Conservation (phyloP, 768 basidiomycete species). For the Phylloporus scabripes region DNA sequence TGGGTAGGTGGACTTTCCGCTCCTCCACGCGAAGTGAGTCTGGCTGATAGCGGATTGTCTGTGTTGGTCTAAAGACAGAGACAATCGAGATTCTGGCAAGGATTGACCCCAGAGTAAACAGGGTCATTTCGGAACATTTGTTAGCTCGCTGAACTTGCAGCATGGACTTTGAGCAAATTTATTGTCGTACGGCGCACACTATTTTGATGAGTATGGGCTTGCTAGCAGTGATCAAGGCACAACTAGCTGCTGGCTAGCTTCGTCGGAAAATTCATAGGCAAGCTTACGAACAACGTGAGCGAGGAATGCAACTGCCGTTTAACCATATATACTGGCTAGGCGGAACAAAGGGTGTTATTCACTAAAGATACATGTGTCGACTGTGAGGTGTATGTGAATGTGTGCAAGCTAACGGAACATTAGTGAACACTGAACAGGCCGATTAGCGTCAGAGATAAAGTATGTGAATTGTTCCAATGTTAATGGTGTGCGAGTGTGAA, state of each 20-base stretch:
- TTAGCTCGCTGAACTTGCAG: slow-evolving; percentile 7
- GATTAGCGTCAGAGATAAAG: slow-evolving; percentile 11
- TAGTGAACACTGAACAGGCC: slow-evolving; percentile 2
- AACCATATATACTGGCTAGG: slow-evolving; percentile 2
- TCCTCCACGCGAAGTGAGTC: neutral
- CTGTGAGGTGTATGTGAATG: slow-evolving; percentile 2
- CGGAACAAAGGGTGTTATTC: slow-evolving; percentile 1
- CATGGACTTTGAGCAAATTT: neutral
- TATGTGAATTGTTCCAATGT: slow-evolving; percentile 5
- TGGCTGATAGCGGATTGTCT: neutral
- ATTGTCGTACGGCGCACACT: neutral
- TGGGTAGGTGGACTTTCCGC: slow-evolving; percentile 27
- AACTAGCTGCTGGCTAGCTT: no score
- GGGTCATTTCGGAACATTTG: slow-evolving; percentile 23
- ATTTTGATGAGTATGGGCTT: neutral
- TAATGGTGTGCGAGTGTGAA: neutral
- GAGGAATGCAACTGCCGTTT: slow-evolving; percentile 1
- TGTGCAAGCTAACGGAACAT: slow-evolving; percentile 7
- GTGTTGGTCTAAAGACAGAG: slow-evolving; percentile 18
- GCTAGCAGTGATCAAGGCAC: neutral
- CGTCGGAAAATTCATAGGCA: no score
- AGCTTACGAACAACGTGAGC: no score
- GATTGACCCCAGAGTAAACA: slow-evolving; percentile 26
- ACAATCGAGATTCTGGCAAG: slow-evolving; percentile 24
- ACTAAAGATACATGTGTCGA: slow-evolving; percentile 25